Conservation (phyloP, 305 asterid species). For the Ruellia speciosa region DNA sequence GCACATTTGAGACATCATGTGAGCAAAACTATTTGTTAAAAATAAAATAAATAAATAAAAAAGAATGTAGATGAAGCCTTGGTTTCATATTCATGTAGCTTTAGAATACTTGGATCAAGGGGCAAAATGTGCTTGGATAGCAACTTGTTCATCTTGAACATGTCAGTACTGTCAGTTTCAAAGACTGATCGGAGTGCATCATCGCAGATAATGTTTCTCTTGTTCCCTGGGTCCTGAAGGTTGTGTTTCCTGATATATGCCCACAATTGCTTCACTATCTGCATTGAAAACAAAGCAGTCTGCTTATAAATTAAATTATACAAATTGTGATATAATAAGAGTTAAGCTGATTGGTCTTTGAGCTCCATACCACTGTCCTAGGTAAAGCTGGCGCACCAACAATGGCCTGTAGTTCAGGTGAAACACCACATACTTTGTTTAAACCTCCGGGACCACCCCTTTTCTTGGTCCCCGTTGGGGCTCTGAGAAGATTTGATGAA, state of each 20-base stretch:
- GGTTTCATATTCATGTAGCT: constrained; percentile 17
- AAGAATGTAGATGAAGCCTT: background rate
- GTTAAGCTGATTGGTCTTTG: constrained; percentile 14
- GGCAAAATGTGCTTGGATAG: constrained; percentile 60
- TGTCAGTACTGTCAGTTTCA: constrained; percentile 60
- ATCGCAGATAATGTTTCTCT: constrained; percentile 55
- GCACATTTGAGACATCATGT: constrained; percentile 8
- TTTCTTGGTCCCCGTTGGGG: constrained; percentile 58
- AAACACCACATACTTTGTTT: constrained; percentile 70
- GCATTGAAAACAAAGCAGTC: constrained; percentile 15
- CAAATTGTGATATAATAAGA: constrained; percentile 5
- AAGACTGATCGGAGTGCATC: constrained; percentile 52
- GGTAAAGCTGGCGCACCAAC: constrained; percentile 75
- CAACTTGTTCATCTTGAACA: constrained; percentile 84
- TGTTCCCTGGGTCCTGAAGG: constrained; percentile 72
- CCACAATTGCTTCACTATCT: constrained; percentile 70
- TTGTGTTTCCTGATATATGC: constrained; percentile 60
- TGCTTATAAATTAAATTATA: background rate
- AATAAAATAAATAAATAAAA: background rate
- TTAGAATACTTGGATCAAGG: constrained; percentile 37
- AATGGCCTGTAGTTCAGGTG: constrained; percentile 49
- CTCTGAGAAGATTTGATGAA: constrained; percentile 21
- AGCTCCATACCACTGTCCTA: constrained; percentile 60
- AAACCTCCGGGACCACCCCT: constrained; percentile 84
- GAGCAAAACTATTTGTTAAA: background rate